Percentiles rank a stretch among this genome's conserved stretches.
Evolutionary conservation across 2,329 filamentous ascomycete genomes (phyloP).

Genomic region (Dothideomycetes sp.): DNA sequence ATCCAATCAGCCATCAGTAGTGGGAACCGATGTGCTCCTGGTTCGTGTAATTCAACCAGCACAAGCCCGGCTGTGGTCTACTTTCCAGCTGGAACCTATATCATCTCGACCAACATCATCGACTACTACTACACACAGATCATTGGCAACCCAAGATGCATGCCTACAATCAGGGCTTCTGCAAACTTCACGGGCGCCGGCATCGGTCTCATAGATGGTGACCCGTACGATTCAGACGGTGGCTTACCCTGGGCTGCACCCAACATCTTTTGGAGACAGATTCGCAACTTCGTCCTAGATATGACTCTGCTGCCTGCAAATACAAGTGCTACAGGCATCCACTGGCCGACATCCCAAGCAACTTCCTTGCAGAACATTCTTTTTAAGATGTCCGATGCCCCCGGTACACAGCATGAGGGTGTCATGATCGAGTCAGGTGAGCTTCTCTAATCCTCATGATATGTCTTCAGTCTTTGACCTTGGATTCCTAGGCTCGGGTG

Average conservation of each 20-base stretch:
- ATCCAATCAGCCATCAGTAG: conserved; percentile 63
- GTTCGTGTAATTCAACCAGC: conserved; percentile 26
- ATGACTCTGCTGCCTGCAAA: conserved; percentile 37
- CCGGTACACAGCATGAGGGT: conserved; percentile 36
- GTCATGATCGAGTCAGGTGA: conserved; percentile 32
- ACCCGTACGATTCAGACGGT: conserved; percentile 35
- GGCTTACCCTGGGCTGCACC: conserved; percentile 33
- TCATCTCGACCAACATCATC: conserved; percentile 44
- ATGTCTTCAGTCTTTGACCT: too few species aligned
- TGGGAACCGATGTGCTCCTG: conserved; percentile 27
- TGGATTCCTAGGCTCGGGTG: conserved; percentile 24
- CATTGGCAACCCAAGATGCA: conserved; percentile 47
- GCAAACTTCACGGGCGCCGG: conserved; percentile 30
- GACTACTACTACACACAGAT: conserved; percentile 55
- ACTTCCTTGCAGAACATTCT: conserved; percentile 34
- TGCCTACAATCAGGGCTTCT: conserved; percentile 44
- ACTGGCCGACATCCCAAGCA: conserved; percentile 35
- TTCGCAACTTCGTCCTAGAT: conserved; percentile 56
- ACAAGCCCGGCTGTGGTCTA: conserved; percentile 28
- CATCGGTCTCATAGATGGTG: conserved; percentile 47
- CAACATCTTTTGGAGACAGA: conserved; percentile 54
- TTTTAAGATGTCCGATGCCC: conserved; percentile 32
- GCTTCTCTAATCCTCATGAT: too few species aligned
- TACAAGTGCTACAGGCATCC: conserved; percentile 32
- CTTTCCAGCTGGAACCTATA: conserved; percentile 35